These are phyloP conservation scores for Helicocarpus griseus DNA, from an alignment of 2,329 filamentous ascomycete species.

Conservation along the genomic window DNA sequence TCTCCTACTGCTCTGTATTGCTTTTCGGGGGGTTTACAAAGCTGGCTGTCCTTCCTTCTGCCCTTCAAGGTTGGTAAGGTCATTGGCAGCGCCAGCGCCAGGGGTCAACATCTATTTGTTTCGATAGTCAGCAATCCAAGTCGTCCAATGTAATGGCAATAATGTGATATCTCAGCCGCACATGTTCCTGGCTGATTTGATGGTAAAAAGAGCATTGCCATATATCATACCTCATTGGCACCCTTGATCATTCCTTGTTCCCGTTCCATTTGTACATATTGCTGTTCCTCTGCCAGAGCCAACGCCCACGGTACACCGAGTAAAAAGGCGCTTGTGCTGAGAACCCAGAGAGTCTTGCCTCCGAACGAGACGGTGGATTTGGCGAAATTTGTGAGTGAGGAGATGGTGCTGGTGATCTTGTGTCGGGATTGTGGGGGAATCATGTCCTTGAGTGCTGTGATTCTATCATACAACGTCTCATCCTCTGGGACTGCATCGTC, in stretches of 20 bases:
- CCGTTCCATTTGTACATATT: conserved; percentile 94
- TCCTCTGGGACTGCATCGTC: conserved; percentile 47
- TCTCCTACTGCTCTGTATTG: neutral
- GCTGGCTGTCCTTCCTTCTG: conserved; percentile 24
- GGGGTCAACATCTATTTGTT: conserved; percentile 33
- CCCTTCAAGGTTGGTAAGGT: conserved; percentile 13
- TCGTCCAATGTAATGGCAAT: no score
- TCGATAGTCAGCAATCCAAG: neutral
- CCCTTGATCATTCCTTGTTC: conserved; percentile 94
- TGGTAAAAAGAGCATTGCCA: neutral
- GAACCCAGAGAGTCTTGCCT: conserved; percentile 81
- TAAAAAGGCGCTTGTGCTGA: conserved; percentile 81
- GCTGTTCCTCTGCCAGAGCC: conserved; percentile 90
- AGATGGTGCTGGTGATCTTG: conserved; percentile 52
- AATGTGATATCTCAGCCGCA: no score
- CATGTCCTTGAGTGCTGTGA: conserved; percentile 66
- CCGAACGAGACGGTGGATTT: conserved; percentile 50
- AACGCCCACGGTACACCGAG: conserved; percentile 89
- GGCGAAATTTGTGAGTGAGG: conserved; percentile 34
- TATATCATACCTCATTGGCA: conserved; percentile 59
- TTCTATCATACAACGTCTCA: conserved; percentile 55
- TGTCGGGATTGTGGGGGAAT: conserved; percentile 63
- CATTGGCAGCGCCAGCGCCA: conserved; percentile 20
- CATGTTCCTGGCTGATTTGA: no score
- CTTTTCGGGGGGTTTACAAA: conserved; percentile 20